Base-by-base conservation (phyloP, 768 basidiomycete species). In the Pleurotus eryngii region DNA sequence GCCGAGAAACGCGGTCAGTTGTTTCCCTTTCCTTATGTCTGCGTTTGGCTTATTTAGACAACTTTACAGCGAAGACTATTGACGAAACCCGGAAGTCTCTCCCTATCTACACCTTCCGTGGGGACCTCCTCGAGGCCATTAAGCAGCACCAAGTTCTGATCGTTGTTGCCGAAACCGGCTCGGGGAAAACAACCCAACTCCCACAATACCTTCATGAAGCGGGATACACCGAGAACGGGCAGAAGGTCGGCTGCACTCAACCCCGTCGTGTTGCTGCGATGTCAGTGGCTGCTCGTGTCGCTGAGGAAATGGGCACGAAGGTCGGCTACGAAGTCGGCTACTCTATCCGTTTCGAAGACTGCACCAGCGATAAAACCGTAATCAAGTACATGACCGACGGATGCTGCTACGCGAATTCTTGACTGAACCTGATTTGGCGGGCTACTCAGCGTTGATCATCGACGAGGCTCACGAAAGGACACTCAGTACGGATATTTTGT, bases 251-350 rank as follows among this genome's bases (percentile, higher is more conserved):
- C 0, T 99, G 97, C 66, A 99, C 97, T 0, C 97, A 99, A 71
- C 97, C 97, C 30, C 91, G 97, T 65, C 92, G 97, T 59, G 97
- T 99, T 17, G 97, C 97, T 5, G 97, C 97, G 38, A 99, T 99
- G 97, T 95, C 92, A 45, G 97, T 99, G 53, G 97, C 97, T 3
- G 95, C 96, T 14, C 96, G 97, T 75, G 97, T 99, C 14, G 96
- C 97, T 0, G 97, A 98, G 60, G 97, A 99, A 74, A 95, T 98
- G 89, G 97, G 95, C 6, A 90, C 87, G 3, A 90, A 98, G 71
- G 87, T 99, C 40, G 97, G 97, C 8, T 92, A 95, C 64, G 96
- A 98, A 74, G 97, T 99, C 49, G 97, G 97, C n/a, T 99, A 99
- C 72, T 96, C 95, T 35, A 99, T 99, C 64, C 92, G 97, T 30